Evolutionary conservation across 169 alveolate species (phyloP).

Genomic region (Plasmodium chabaudi): DNA sequence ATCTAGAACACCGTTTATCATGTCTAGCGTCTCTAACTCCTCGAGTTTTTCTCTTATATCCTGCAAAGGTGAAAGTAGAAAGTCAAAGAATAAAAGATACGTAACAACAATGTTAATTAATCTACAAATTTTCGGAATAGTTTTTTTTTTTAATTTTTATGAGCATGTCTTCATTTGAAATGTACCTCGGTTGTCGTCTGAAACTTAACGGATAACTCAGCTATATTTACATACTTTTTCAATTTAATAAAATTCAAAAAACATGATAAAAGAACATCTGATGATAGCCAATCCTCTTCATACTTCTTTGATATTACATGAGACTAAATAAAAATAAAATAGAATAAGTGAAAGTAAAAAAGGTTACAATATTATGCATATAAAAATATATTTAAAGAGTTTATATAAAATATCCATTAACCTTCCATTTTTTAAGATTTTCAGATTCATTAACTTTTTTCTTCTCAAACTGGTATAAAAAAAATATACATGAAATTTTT

Average conservation of each 20-base stretch:
- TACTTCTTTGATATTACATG: conserved; percentile 33
- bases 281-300: conserved; percentile 68
- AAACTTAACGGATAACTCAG: conserved; percentile 56
- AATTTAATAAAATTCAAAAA: conserved; percentile 56
- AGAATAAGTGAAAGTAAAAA: too few relatives aligned
- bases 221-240: conserved; percentile 59
- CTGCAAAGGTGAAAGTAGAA: neutral
- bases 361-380: neutral
- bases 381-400: neutral
- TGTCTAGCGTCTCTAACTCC: conserved; percentile 60
- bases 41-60: conserved; percentile 52
- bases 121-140: neutral
- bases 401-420: neutral
- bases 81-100: neutral
- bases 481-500: neutral
- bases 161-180: conserved; percentile 1
- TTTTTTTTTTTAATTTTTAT: neutral
- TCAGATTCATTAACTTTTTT: neutral
- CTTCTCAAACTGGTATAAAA: too few relatives aligned
- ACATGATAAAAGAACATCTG: conserved; percentile 54
- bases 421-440: conserved; percentile 53
- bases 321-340: conserved; percentile 18
- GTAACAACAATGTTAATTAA: neutral
- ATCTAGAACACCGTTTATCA: conserved; percentile 73
- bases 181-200: conserved; percentile 64